Evolutionary conservation across 116 monocot species (phyloP), one percentile per base, ranked within the genome.

Genomic region (Papilionanthe hybrid): DNA sequence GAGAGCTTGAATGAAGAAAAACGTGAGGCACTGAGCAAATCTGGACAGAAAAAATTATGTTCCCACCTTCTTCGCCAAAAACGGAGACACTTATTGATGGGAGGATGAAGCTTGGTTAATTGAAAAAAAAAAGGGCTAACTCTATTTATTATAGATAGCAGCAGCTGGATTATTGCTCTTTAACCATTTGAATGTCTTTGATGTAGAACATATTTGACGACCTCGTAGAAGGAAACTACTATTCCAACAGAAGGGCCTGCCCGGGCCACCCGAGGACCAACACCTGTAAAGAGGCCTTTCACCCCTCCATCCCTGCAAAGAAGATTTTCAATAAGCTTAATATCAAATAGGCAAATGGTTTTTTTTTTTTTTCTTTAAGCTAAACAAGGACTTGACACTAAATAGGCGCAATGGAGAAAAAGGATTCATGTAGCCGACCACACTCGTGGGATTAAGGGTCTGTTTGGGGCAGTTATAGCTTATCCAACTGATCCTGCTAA

Each of bases 161-260:
- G 63, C 22, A 23, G 23, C 23, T 63, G 63, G 63, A 25, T 27
- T 7, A 2, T 8, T 63, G 10, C 71, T 32, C 3, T 71, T 71
- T 37, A 71, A 71, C 1, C 12, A 37, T 23, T 30, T 53, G 9
- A 30, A 17, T 86, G 81, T 29, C 85, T 86, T 81, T 84, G 90
- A 82, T 90, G 86, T 7, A 96, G 73, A 75, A 83, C 81, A 80
- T 94, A 87, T 78, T 96, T 96, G 19, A 94, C 89, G 22, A 96
- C 92, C 80, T 92, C 96, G 76, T 96, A 96, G 48, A 94, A 96
- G 4, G 96, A 94, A 57, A 94, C 86, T 20, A 96, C 96, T 30
- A 96, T 94, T n/a, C 96, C 96, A 42, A 96, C 96, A 6, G 96
- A 95, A 47, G 95, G 94, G 1, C 96, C 96, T 3, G 96, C 96